Base-by-base conservation (phyloP, 768 basidiomycete species). In the Cystobasidiopsis lactophilus region DNA sequence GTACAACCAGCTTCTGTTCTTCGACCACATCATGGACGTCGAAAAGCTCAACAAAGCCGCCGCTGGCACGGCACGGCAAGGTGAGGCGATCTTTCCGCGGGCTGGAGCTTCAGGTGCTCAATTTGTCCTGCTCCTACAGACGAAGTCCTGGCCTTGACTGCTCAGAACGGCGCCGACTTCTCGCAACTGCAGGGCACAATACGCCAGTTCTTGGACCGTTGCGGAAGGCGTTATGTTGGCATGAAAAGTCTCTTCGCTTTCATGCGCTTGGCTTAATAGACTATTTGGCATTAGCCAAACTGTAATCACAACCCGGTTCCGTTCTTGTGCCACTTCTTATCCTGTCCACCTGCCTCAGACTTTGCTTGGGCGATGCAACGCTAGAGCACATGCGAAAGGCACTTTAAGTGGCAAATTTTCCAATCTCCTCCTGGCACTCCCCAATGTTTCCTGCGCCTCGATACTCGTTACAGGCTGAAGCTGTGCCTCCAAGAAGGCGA, bases 1-100 rank as follows among this genome's bases (percentile, higher is more conserved):
- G 37, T 95, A 96, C 66, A 83, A 82, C 57, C 93, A 98, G 65
- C 71, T 96, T 31, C 69, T 86, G 43, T 95, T 79, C 69, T 89
- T 78, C 66, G 66, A 71, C 31, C 78, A 73, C 55, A 70, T 96
- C 5, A 91, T 98, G 62, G 77, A 91, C 61, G 64, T 70, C 1
- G 71, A 74, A 1, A 70, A 69, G 52, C 76, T 76, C 0, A 70
- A 70, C 1, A 64, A 67, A 23, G 52, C 53, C 44, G 54, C 58
- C 0, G 49, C 55, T 5, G 60, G 58, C 3, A 47, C 47, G 3
- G 23, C 53, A n/a, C n/a, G 40, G 26, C 56, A 58, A 13, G 53
- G 57, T 52, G n/a, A n/a, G n/a, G n/a, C 29, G 54, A 10, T 43
- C 19, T 11, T 19, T 47, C 5, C 30, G 49, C 30, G 45, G 2